Evolutionary conservation across 345 rosid species (phyloP).

Genomic region (Populus alba): DNA sequence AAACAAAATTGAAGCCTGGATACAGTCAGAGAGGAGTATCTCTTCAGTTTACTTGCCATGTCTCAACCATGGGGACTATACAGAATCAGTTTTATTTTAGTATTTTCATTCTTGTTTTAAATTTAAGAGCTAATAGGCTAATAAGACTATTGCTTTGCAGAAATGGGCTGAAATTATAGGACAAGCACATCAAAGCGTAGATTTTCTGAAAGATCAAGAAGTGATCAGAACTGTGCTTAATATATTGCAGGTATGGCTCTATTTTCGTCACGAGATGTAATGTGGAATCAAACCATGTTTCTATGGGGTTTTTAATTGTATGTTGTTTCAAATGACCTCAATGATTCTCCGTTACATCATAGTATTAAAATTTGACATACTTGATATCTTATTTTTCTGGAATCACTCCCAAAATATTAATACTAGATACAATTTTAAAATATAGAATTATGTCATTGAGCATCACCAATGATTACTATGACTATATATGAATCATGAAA

Average conservation of each 20-base stretch:
- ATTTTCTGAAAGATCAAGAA: conserved; percentile 79
- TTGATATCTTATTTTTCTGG: background rate
- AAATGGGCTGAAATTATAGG: conserved; percentile 96
- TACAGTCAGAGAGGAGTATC: background rate
- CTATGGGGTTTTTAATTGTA: background rate
- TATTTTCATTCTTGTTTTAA: background rate
- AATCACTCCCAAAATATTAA: background rate
- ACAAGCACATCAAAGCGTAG: conserved; percentile 94
- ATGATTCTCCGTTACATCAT: background rate
- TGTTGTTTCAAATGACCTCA: background rate
- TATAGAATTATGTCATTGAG: background rate
- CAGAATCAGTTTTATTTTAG: conserved; percentile 55
- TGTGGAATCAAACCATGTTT: background rate
- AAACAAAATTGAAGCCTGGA: background rate
- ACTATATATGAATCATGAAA: background rate
- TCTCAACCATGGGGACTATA: background rate
- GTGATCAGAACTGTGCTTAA: conserved; percentile 91
- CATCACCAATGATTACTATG: background rate
- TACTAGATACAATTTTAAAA: background rate
- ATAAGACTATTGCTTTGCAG: conserved; percentile 44
- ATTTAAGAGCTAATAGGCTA: background rate
- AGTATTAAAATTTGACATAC: background rate
- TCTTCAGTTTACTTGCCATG: background rate
- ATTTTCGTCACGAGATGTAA: background rate
- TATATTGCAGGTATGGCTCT: conserved; percentile 69